Evolutionary conservation across 148 eudicot genomes (phyloP), one percentile per base, ranked within the genome.

Genomic region (Silene conica): DNA sequence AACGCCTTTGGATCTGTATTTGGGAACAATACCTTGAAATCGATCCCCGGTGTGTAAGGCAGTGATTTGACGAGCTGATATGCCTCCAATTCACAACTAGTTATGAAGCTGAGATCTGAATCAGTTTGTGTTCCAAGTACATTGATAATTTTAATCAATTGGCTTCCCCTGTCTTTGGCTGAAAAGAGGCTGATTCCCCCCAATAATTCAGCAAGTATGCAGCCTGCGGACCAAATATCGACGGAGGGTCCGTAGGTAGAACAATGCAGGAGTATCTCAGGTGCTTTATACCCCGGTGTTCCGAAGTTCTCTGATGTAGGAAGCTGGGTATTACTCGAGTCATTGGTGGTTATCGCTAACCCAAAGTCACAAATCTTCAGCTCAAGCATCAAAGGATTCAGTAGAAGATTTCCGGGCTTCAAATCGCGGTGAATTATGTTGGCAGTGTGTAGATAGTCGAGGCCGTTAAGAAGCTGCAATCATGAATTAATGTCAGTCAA

Each of bases 361-460:
- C 89, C 89, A 56, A 86, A 86, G 52, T 86, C 89, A 8, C 86
- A 79, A 1, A 86, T 86, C 67, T 83, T 86, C 4, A 86, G 75
- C 52, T 74, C 84, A 25, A 80, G 80, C 61, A 80, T 84, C n/a
- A n/a, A n/a, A 8, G 82, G 78, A 11, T 86, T 86, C 9, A 86
- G 75, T 1, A 86, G 78, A 7, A 86, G 80, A 62, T 86, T 86
- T 19, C 78, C 82, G 0, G 88, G 88, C 68, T 86, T 86, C 38
- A 86, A 41, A 69, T 86, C 89, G 1, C 87, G 83, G 74, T 85
- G 88, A 10, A 86, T 78, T 63, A 86, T 77, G 76, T 86, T 81
- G 11, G 86, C 86, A 8, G 86, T 81, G 67, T 86, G 89, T 0
- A 86, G 80, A 79, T 86, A 77, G 28, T 81, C 74, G 14, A 86